A percentile compares a stretch with the other conserved stretches of the same genome.
These are phyloP conservation scores for Camptophora hylomeconis DNA, from an alignment of 2,329 filamentous ascomycete species.

Conservation along the genomic window DNA sequence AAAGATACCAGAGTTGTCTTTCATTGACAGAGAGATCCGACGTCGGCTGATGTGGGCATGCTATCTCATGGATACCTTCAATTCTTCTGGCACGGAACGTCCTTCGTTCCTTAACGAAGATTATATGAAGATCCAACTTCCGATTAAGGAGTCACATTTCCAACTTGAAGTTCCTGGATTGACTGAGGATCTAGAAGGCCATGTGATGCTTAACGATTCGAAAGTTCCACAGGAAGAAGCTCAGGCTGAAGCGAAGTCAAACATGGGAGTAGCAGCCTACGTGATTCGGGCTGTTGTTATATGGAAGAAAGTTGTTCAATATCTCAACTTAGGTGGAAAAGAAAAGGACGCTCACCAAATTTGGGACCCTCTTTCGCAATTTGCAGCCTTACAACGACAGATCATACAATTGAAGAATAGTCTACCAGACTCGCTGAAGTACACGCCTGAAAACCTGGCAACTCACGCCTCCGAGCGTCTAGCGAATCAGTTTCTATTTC, in stretches of 20 bases:
- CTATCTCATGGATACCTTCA: conserved; percentile 94
- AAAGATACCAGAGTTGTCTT: conserved; percentile 56
- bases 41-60: conserved; percentile 96
- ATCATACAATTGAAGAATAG: conserved; percentile 55
- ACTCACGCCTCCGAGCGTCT: conserved; percentile 73
- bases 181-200: conserved; percentile 70
- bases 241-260: conserved; percentile 40
- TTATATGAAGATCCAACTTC: conserved; percentile 75
- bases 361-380: conserved; percentile 72
- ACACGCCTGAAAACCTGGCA: conserved; percentile 69
- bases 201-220: conserved; percentile 49
- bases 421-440: conserved; percentile 60
- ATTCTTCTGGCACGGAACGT: conserved; percentile 84
- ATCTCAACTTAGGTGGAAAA: conserved; percentile 80
- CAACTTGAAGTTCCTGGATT: conserved; percentile 80
- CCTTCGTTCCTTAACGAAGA: conserved; percentile 86
- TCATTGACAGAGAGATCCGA: conserved; percentile 85
- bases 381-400: conserved; percentile 55
- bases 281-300: conserved; percentile 73
- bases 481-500: conserved; percentile 81
- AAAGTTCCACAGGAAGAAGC: conserved; percentile 32
- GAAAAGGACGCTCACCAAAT: conserved; percentile 63
- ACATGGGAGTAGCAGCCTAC: conserved; percentile 91
- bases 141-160: conserved; percentile 80
- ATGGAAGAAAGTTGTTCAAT: conserved; percentile 82